Evolutionary conservation across 2,329 filamentous ascomycete genomes (phyloP).

Genomic region (Fusarium acutatum): DNA sequence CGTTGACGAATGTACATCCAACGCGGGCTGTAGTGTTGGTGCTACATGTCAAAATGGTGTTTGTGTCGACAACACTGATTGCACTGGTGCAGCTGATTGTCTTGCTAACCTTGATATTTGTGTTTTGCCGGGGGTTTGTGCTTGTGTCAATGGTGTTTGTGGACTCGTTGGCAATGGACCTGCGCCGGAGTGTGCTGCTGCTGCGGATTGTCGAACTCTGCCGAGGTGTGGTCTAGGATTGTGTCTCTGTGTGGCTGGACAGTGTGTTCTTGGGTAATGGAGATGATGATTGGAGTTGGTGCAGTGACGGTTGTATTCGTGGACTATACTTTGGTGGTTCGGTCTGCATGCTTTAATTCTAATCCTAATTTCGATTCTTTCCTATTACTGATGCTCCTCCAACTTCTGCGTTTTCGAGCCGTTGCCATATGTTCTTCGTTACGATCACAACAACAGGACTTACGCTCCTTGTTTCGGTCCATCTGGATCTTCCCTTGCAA

Average conservation of each 20-base stretch:
- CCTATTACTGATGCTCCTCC: too few relatives aligned
- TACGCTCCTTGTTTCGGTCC: neutral
- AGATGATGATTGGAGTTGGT: neutral
- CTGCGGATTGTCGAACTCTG: neutral
- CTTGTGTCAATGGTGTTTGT: neutral
- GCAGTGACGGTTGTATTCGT: neutral
- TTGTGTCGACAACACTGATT: neutral
- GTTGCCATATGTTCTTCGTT: neutral
- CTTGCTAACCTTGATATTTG: neutral
- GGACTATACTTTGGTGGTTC: neutral
- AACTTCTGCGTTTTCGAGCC: fast-evolving
- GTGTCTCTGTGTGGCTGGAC: neutral
- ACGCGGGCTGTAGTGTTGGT: neutral
- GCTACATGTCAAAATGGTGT: neutral
- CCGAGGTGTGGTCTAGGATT: neutral
- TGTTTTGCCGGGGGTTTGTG: neutral
- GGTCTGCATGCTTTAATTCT: neutral
- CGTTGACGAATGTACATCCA: neutral
- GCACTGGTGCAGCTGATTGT: neutral
- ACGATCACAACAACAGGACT: neutral
- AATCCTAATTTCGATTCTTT: neutral
- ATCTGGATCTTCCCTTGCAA: neutral
- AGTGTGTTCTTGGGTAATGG: neutral
- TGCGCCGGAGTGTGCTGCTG: neutral
- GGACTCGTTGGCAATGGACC: neutral